Conservation (phyloP, 2,329 filamentous ascomycete species). For the Pseudogymnoascus sp. region DNA sequence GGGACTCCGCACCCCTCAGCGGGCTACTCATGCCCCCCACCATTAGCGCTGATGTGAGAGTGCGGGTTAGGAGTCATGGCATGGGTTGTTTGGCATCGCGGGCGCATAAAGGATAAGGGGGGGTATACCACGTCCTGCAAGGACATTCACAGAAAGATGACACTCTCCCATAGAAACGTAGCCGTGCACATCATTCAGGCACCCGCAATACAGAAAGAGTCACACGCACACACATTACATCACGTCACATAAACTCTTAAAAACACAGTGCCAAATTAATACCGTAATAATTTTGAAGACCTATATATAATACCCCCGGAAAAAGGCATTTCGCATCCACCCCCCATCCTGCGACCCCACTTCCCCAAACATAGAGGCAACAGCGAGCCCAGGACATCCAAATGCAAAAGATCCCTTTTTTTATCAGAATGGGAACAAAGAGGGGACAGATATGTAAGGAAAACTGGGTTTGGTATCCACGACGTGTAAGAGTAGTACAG, state of each 20-base stretch:
- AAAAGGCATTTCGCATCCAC: neutral
- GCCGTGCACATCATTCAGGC: neutral
- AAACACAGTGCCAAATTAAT: neutral
- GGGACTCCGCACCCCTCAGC: neutral
- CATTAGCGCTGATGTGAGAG: neutral
- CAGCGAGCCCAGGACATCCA: neutral
- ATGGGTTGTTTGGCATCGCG: neutral
- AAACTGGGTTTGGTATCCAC: neutral
- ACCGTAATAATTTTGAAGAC: constrained; percentile 8
- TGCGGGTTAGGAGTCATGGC: neutral
- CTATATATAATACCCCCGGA: neutral
- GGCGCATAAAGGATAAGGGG: neutral
- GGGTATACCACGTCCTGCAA: neutral
- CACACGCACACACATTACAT: neutral
- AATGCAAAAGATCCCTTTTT: neutral
- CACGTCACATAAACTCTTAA: neutral
- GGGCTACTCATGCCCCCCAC: neutral
- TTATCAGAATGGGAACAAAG: neutral
- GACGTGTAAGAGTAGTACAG: neutral
- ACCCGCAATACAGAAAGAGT: neutral
- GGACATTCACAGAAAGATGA: neutral
- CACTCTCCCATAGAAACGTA: neutral
- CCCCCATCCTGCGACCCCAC: neutral
- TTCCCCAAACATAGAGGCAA: neutral
- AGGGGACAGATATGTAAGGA: neutral